phyloP scores from a whole-genome alignment of 306 rosid species.

The Quercus gilva region DNA sequence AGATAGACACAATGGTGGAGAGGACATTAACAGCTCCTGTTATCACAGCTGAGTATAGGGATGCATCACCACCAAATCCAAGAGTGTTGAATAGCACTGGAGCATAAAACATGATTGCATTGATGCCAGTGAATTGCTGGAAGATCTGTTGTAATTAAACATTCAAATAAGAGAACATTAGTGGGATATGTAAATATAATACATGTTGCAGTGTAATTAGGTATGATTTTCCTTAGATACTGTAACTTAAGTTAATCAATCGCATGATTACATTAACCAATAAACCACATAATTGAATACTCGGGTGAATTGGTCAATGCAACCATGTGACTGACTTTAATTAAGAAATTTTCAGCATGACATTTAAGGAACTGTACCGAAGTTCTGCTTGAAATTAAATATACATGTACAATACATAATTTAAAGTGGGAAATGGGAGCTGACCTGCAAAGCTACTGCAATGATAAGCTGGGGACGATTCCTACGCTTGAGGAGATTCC shows the following conservation, averaged over 20 bases:
- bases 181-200: not conserved
- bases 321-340: too few species aligned
- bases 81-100: constrained; percentile 73
- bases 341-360: too few species aligned
- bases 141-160: constrained; percentile 46
- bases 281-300: too few species aligned
- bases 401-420: too few species aligned
- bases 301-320: too few species aligned
- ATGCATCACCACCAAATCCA: constrained; percentile 65
- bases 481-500: constrained; percentile 54
- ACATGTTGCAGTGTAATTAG: not conserved
- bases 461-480: constrained; percentile 79
- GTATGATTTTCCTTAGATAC: too few species aligned
- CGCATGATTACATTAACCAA: too few species aligned
- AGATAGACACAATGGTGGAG: constrained; percentile 68
- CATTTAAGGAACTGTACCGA: too few species aligned
- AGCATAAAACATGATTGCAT: constrained; percentile 92
- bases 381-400: too few species aligned
- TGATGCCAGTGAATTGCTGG: constrained; percentile 91
- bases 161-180: not conserved
- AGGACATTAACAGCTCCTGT: constrained; percentile 71
- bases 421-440: not conserved
- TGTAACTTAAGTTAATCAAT: too few species aligned
- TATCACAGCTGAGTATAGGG: constrained; percentile 76
- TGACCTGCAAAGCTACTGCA: constrained; percentile 68